These are phyloP conservation scores for Eucalyptus fibrosa DNA, from an alignment of 345 rosid species.

Conservation along the genomic window DNA sequence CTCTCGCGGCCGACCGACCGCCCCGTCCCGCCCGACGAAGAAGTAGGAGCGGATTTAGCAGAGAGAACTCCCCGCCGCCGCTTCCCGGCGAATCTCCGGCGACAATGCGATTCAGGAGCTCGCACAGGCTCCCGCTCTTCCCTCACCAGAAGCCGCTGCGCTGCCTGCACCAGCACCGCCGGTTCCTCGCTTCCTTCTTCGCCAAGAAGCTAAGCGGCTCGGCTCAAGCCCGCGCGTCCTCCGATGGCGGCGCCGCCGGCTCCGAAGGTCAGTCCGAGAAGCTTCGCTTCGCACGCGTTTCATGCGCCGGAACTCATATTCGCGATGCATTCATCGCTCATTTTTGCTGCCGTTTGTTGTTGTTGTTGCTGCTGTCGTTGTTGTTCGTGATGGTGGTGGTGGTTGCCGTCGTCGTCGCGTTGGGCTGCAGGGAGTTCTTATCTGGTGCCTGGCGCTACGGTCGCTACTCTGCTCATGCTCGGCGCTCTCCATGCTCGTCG, in stretches of 20 bases:
- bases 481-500: constrained; percentile 95
- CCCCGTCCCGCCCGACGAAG: neutral
- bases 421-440: constrained; percentile 32
- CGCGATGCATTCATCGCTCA: neutral
- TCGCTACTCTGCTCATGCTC: constrained; percentile 88
- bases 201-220: constrained; percentile 26
- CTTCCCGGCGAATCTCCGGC: neutral
- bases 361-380: neutral
- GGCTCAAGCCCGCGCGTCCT: constrained; percentile 29
- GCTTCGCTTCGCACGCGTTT: neutral
- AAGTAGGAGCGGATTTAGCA: neutral
- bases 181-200: constrained; percentile 23
- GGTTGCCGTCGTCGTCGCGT: neutral
- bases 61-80: neutral
- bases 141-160: constrained; percentile 4
- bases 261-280: constrained; percentile 32
- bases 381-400: neutral
- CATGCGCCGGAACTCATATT: neutral
- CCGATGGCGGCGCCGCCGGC: constrained; percentile 20
- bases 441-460: constrained; percentile 83
- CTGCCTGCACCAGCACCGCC: constrained; percentile 23
- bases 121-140: constrained; percentile 12
- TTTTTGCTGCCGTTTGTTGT: neutral
- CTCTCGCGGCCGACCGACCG: neutral
- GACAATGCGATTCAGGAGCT: constrained; percentile 29